A percentile compares a stretch with the other conserved stretches of the same genome.
Conservation (phyloP, 345 rosid genomes). For the Hibiscus trionum region DNA sequence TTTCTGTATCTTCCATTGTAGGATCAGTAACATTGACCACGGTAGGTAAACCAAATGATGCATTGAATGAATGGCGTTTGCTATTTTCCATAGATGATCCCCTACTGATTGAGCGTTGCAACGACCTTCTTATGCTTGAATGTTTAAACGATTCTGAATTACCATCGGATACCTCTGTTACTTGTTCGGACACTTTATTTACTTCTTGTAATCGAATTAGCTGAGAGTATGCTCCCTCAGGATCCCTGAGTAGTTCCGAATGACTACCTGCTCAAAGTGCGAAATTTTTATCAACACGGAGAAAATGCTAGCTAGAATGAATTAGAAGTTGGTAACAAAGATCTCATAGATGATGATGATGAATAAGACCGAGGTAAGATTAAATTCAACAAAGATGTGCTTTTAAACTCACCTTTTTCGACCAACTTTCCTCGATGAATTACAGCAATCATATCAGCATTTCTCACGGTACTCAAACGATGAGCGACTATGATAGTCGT, state of each 20-base stretch:
- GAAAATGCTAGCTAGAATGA: background rate
- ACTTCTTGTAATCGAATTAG: conserved; percentile 69
- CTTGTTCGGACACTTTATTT: conserved; percentile 31
- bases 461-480: conserved; percentile 67
- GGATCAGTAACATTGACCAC: conserved; percentile 8
- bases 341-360: background rate
- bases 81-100: conserved; percentile 41
- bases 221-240: conserved; percentile 80
- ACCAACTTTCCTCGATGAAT: conserved; percentile 69
- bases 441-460: conserved; percentile 70
- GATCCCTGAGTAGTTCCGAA: conserved; percentile 52
- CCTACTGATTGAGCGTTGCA: conserved; percentile 17
- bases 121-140: conserved; percentile 21
- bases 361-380: background rate
- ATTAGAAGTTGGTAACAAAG: background rate
- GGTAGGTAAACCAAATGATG: conserved; percentile 23
- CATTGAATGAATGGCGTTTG: conserved; percentile 24
- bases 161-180: conserved; percentile 8
- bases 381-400: background rate
- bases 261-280: conserved; percentile 46
- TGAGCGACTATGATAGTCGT: conserved; percentile 82
- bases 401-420: conserved; percentile 45
- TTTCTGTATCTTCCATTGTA: conserved; percentile 15
- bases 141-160: conserved; percentile 10
- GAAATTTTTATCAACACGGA: background rate